phyloP scores from a whole-genome alignment of 2,329 filamentous ascomycete species.

The Peltaster fructicola region DNA sequence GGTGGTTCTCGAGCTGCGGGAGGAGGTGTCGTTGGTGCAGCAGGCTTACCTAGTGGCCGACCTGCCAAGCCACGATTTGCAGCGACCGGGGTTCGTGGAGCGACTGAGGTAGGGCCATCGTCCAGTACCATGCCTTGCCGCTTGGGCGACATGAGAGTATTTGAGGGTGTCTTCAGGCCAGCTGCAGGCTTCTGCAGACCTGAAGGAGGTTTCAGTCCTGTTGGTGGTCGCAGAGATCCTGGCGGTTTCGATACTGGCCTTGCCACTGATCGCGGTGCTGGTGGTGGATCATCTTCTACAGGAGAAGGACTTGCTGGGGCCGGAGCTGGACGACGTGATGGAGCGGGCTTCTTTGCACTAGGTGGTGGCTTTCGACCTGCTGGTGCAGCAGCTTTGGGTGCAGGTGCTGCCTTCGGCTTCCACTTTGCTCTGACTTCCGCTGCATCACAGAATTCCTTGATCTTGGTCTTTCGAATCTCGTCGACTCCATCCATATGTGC shows the following conservation, averaged over 20 bases:
- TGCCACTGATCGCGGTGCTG: conserved; percentile 41
- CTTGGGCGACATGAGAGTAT: conserved; percentile 13
- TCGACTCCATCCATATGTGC: conserved; percentile 81
- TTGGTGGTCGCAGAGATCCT: conserved; percentile 11
- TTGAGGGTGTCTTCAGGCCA: conserved; percentile 18
- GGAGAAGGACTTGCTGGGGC: conserved; percentile 23
- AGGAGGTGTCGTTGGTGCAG: conserved; percentile 32
- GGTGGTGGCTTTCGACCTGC: conserved; percentile 34
- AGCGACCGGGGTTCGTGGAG: conserved; percentile 23
- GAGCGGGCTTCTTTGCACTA: conserved; percentile 26
- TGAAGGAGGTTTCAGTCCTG: conserved; percentile 19
- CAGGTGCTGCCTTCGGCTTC: conserved; percentile 62
- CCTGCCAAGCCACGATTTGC: conserved; percentile 58
- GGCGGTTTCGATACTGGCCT: conserved; percentile 28
- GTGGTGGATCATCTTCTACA: conserved; percentile 33
- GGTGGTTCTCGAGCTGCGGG: conserved; percentile 41
- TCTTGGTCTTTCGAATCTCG: conserved; percentile 86
- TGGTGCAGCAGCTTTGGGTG: conserved; percentile 38
- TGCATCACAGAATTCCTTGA: conserved; percentile 76
- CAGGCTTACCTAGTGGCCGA: conserved; percentile 65
- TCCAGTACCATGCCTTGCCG: conserved; percentile 13
- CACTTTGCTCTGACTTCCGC: conserved; percentile 79
- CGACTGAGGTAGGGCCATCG: conserved; percentile 12
- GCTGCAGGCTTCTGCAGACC: conserved; percentile 26
- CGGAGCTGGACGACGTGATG: conserved; percentile 15